These are phyloP conservation scores for Nosema muscidifuracis DNA, from an alignment of 371 early-diverging fungal species.

Conservation along the genomic window DNA sequence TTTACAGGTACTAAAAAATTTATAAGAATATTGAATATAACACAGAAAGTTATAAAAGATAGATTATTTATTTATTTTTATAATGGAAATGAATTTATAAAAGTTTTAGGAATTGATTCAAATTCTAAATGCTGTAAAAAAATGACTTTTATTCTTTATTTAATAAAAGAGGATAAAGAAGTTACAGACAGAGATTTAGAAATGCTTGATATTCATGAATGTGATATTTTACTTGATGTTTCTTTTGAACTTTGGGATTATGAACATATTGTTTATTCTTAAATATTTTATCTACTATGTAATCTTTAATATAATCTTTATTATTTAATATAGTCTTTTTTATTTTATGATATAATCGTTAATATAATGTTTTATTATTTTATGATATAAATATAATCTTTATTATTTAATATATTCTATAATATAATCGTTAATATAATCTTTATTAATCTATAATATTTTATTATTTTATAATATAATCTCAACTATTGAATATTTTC, in stretches of 20 bases:
- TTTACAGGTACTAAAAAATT: neutral
- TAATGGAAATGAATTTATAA: neutral
- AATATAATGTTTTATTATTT: too few species aligned
- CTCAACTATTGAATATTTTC: too few species aligned
- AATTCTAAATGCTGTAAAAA: slow-evolving; percentile 28
- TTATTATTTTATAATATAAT: too few species aligned
- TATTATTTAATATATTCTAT: too few species aligned
- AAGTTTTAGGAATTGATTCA: slow-evolving; percentile 20
- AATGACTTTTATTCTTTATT: slow-evolving; percentile 18
- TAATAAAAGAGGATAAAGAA: neutral
- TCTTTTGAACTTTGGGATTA: slow-evolving; percentile 10
- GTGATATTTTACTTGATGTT: slow-evolving; percentile 15
- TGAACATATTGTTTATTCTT: neutral
- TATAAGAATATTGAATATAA: slow-evolving; percentile 19
- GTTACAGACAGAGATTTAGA: neutral
- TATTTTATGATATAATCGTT: too few species aligned
- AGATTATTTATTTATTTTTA: slow-evolving; percentile 11
- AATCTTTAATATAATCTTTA: too few species aligned
- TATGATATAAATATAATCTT: too few species aligned
- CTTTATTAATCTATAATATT: too few species aligned
- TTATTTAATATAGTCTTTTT: too few species aligned
- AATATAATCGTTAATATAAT: too few species aligned
- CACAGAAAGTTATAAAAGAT: neutral
- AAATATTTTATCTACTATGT: too few species aligned
- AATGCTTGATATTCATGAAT: slow-evolving; percentile 5